A percentile compares a stretch with the other conserved stretches of the same genome.
phyloP scores from a whole-genome alignment of 2,329 filamentous ascomycete species.

The Parascedosporium putredinis region DNA sequence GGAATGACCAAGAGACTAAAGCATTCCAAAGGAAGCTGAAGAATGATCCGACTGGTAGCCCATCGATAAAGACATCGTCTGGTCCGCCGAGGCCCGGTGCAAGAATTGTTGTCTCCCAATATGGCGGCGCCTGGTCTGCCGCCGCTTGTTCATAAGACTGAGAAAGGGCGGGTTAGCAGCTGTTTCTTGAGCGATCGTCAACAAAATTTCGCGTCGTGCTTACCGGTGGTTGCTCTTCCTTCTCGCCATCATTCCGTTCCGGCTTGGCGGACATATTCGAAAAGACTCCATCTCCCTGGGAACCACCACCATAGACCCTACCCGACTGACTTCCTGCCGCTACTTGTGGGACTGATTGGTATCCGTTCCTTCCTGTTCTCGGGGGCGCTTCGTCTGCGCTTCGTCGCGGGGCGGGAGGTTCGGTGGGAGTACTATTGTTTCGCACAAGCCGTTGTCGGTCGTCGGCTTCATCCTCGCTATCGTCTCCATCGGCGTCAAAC shows the following conservation, averaged over 20 bases:
- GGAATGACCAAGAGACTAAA: conserved; percentile 97
- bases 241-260: conserved; percentile 56
- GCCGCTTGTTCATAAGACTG: conserved; percentile 98
- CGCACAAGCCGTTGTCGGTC: conserved; percentile 82
- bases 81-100: conserved; percentile 81
- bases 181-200: no score
- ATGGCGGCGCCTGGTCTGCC: conserved; percentile 88
- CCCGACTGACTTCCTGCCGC: not conserved
- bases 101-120: conserved; percentile 98
- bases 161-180: not conserved
- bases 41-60: conserved; percentile 79
- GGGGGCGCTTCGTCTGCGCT: conserved; percentile 2
- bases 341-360: conserved; percentile 4
- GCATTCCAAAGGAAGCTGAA: conserved; percentile 87
- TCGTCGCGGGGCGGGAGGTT: conserved; percentile 11
- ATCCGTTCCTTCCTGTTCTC: conserved; percentile 8
- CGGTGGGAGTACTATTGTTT: conserved; percentile 35
- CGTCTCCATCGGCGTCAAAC: conserved; percentile 74
- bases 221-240: conserved; percentile 90
- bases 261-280: conserved; percentile 90
- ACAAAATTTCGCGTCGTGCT: conserved; percentile 25
- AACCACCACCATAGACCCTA: conserved; percentile 56
- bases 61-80: conserved; percentile 95
- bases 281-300: conserved; percentile 89
- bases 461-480: conserved; percentile 64